Conservation (phyloP, 2,329 filamentous ascomycete genomes). For the Neofusicoccum umdonicola region DNA sequence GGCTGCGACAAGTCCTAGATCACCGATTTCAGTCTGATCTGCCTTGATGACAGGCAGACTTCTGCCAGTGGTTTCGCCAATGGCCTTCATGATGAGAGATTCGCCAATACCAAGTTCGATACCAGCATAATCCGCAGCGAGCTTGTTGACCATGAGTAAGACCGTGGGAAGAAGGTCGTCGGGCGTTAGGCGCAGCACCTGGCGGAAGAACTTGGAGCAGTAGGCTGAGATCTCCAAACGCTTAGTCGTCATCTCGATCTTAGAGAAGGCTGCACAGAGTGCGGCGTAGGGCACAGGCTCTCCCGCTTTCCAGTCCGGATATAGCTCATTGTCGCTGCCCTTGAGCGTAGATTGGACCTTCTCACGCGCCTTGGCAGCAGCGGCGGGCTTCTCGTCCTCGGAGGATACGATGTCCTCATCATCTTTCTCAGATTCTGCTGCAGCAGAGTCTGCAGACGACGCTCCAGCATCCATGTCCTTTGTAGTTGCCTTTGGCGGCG, state of each 20-base stretch:
- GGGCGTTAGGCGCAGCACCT: slow-evolving; percentile 90
- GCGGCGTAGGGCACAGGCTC: slow-evolving; percentile 91
- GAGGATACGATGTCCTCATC: slow-evolving; percentile 52
- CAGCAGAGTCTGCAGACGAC: not conserved
- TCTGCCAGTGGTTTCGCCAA: slow-evolving; percentile 89
- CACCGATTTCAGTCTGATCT: slow-evolving; percentile 94
- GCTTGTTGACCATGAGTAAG: slow-evolving; percentile 95
- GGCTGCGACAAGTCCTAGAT: slow-evolving; percentile 88
- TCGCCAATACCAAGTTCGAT: slow-evolving; percentile 98
- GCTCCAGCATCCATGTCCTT: not conserved
- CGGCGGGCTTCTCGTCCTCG: slow-evolving; percentile 65
- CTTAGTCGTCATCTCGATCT: slow-evolving; percentile 93
- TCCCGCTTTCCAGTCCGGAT: slow-evolving; percentile 89
- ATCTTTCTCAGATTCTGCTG: slow-evolving; percentile 23
- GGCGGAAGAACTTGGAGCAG: slow-evolving; percentile 85
- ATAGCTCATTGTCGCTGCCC: slow-evolving; percentile 70
- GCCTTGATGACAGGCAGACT: slow-evolving; percentile 87
- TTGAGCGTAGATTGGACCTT: slow-evolving; percentile 76
- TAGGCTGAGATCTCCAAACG: slow-evolving; percentile 83
- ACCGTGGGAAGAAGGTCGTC: slow-evolving; percentile 84
- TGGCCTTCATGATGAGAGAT: slow-evolving; percentile 97
- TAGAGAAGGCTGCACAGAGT: slow-evolving; percentile 88
- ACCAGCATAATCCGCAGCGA: slow-evolving; percentile 93
- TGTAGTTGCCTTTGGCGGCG: not conserved
- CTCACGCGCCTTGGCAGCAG: slow-evolving; percentile 72